phyloP scores from a whole-genome alignment of 805 yeast species.

The Hanseniaspora hatyaiensis region DNA sequence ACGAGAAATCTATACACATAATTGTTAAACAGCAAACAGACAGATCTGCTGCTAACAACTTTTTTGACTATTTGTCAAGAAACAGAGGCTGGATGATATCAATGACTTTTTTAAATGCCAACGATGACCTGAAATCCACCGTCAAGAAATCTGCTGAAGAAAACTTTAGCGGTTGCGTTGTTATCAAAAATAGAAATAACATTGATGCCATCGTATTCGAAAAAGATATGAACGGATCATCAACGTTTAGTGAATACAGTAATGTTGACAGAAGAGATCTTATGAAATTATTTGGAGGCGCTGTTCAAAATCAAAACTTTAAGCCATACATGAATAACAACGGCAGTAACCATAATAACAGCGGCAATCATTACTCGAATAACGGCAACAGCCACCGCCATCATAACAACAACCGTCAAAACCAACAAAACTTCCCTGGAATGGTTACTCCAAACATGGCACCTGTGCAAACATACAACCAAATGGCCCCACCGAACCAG shows the following conservation, averaged over 20 bases:
- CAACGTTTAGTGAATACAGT: slow-evolving; percentile 73
- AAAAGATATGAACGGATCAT: slow-evolving; percentile 54
- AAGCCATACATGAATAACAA: slow-evolving; percentile 8
- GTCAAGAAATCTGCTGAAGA: slow-evolving; percentile 69
- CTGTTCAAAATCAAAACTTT: slow-evolving; percentile 15
- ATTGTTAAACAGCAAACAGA: slow-evolving; percentile 39
- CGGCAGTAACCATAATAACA: not conserved
- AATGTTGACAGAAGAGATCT: slow-evolving; percentile 58
- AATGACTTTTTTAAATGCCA: slow-evolving; percentile 35
- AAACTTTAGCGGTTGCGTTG: slow-evolving; percentile 61
- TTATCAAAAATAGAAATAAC: slow-evolving; percentile 42
- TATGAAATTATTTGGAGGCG: slow-evolving; percentile 31
- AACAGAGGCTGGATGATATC: slow-evolving; percentile 34
- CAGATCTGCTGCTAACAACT: slow-evolving; percentile 34
- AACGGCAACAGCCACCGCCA: slow-evolving; percentile 20
- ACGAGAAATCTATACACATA: slow-evolving; percentile 33
- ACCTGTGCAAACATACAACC: slow-evolving; percentile 15
- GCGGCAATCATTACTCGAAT: not conserved
- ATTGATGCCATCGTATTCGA: slow-evolving; percentile 68
- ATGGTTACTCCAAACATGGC: slow-evolving; percentile 15
- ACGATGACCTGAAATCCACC: slow-evolving; percentile 35
- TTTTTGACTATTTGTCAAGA: slow-evolving; percentile 32
- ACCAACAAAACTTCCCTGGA: slow-evolving; percentile 18
- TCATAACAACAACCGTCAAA: slow-evolving; percentile 17
- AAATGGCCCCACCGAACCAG: slow-evolving; percentile 19